A percentile compares a stretch with the other conserved stretches of the same genome.
Evolutionary conservation across 2,329 filamentous ascomycete genomes (phyloP).

Genomic region (Paracamarosporium sp.): DNA sequence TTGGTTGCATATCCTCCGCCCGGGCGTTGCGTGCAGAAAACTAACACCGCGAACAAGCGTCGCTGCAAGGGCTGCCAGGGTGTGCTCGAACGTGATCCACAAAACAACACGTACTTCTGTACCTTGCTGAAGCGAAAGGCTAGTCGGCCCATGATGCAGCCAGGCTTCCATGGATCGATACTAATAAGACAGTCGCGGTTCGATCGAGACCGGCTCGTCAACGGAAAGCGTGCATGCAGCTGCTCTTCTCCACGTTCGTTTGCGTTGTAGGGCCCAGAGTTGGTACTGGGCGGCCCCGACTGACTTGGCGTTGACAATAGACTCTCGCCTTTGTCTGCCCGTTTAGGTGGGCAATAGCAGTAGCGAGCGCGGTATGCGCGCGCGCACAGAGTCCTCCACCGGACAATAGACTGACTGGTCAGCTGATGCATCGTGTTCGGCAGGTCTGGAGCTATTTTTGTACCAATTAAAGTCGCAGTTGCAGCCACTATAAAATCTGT

Average conservation of each 20-base stretch:
- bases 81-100: slow-evolving; percentile 41
- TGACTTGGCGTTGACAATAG: not conserved
- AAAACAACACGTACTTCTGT: slow-evolving; percentile 39
- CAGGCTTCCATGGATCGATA: slow-evolving; percentile 11
- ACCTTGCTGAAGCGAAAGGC: slow-evolving; percentile 49
- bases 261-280: not conserved
- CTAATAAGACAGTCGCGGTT: not conserved
- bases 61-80: slow-evolving; percentile 42
- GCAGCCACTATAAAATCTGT: not conserved
- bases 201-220: not conserved
- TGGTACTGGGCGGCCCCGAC: not conserved
- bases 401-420: not conserved
- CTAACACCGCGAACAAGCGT: slow-evolving; percentile 36
- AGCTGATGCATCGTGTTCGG: slow-evolving; percentile 3
- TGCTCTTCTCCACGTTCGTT: not conserved
- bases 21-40: slow-evolving; percentile 29
- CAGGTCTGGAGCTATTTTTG: not conserved
- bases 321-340: not conserved
- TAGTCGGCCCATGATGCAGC: slow-evolving; percentile 18
- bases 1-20: slow-evolving; percentile 27
- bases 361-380: slow-evolving; percentile 4
- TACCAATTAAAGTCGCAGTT: not conserved
- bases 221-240: not conserved
- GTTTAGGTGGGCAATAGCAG: not conserved
- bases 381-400: not conserved